phyloP scores from a whole-genome alignment of 139 green algal genomes.

The Penium margaritaceum region DNA sequence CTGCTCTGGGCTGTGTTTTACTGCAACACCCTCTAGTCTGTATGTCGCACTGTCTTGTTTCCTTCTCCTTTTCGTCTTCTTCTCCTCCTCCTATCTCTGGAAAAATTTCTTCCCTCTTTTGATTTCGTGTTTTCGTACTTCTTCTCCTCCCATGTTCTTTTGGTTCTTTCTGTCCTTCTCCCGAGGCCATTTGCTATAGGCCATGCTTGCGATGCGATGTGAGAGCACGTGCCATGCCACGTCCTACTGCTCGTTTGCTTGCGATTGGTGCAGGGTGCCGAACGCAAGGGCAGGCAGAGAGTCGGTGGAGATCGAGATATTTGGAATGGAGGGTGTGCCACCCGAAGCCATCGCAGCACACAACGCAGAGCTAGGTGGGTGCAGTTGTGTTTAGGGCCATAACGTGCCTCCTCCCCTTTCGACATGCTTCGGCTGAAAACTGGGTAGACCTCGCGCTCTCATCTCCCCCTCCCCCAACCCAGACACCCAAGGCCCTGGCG shows the following conservation, averaged over 20 bases:
- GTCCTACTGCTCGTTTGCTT: constrained; percentile 1
- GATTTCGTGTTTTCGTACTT: too few relatives aligned
- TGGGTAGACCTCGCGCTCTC: background rate
- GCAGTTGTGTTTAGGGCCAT: background rate
- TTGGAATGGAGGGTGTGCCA: constrained; percentile 77
- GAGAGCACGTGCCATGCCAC: too few relatives aligned
- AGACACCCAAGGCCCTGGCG: constrained; percentile 9
- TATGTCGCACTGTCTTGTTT: too few relatives aligned
- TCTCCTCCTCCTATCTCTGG: too few relatives aligned
- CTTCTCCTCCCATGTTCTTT: too few relatives aligned
- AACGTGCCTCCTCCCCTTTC: background rate
- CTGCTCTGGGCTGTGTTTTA: too few relatives aligned
- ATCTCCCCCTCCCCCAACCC: background rate
- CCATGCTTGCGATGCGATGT: too few relatives aligned
- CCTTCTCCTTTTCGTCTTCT: too few relatives aligned
- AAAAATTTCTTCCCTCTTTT: too few relatives aligned
- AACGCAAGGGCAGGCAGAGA: constrained; percentile 64
- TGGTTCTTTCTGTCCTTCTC: too few relatives aligned
- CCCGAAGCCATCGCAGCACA: constrained; percentile 57
- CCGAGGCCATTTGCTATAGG: too few relatives aligned
- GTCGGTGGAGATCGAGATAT: constrained; percentile 74
- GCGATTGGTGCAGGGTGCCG: constrained; percentile 57
- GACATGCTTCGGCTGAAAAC: background rate
- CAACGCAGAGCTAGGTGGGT: constrained; percentile 23
- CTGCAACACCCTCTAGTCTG: too few relatives aligned